Evolutionary conservation across 2,329 filamentous ascomycete species (phyloP).

Genomic region (Beauveria varroae): DNA sequence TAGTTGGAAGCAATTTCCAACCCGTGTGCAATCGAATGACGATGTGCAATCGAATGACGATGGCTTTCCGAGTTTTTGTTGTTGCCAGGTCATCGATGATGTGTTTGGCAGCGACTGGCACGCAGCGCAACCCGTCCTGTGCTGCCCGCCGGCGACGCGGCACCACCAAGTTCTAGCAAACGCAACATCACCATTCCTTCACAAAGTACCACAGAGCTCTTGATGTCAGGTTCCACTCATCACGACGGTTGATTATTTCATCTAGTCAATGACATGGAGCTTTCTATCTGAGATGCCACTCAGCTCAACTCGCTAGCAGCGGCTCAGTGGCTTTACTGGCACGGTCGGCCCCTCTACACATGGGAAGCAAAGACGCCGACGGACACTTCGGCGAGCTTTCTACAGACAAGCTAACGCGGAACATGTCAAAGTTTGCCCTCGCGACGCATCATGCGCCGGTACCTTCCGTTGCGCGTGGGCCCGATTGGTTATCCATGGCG

Average conservation of each 20-base stretch:
- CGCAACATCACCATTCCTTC: neutral
- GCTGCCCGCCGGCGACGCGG: neutral
- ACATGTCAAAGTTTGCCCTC: neutral
- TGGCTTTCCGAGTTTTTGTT: neutral
- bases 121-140: neutral
- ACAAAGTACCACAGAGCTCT: neutral
- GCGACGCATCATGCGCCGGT: neutral
- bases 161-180: neutral
- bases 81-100: neutral
- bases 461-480: neutral
- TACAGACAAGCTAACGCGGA: neutral
- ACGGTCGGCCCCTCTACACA: neutral
- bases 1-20: no score
- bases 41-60: neutral
- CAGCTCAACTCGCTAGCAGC: neutral
- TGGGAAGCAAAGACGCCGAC: neutral
- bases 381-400: neutral
- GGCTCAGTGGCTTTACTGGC: neutral
- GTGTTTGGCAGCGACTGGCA: neutral
- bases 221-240: neutral
- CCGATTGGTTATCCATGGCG: neutral
- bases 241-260: neutral
- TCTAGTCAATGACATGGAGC: neutral
- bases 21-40: neutral
- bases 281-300: neutral